A percentile compares a stretch with the other conserved stretches of the same genome.
These are phyloP conservation scores for Talaromyces sp. DNA, from an alignment of 2,329 filamentous ascomycete genomes.

Conservation along the genomic window DNA sequence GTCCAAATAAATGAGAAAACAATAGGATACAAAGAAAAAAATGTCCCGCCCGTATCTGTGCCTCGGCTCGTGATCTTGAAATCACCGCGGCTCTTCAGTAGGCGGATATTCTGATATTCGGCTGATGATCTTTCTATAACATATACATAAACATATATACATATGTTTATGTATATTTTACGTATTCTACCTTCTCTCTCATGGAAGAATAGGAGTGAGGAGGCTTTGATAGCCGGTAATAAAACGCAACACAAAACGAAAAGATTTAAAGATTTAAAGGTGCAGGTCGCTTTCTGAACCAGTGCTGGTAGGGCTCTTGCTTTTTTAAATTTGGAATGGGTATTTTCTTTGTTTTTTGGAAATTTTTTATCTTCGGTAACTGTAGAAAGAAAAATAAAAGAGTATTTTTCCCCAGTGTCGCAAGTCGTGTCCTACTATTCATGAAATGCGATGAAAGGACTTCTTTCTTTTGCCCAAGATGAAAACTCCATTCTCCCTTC, in stretches of 20 bases:
- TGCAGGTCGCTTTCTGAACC: too few species aligned
- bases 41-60: slow-evolving; percentile 66
- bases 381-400: neutral
- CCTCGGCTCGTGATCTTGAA: slow-evolving; percentile 51
- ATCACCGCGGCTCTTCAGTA: slow-evolving; percentile 59
- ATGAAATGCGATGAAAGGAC: neutral
- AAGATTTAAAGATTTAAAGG: too few species aligned
- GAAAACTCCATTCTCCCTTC: neutral
- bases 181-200: slow-evolving; percentile 39
- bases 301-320: neutral
- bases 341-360: slow-evolving; percentile 3
- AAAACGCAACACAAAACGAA: neutral
- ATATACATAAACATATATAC: slow-evolving; percentile 11
- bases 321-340: neutral
- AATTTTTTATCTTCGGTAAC: neutral
- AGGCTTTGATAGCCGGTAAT: slow-evolving; percentile 40
- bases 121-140: slow-evolving; percentile 23
- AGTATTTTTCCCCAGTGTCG: neutral
- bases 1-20: neutral
- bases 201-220: slow-evolving; percentile 32
- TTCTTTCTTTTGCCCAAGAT: neutral
- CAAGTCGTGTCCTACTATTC: neutral
- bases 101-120: slow-evolving; percentile 35
- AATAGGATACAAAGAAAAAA: slow-evolving; percentile 3
- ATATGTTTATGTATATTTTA: slow-evolving; percentile 20